These are phyloP conservation scores for Rhynchosporium agropyri DNA, from an alignment of 2,329 filamentous ascomycete genomes.

Conservation along the genomic window DNA sequence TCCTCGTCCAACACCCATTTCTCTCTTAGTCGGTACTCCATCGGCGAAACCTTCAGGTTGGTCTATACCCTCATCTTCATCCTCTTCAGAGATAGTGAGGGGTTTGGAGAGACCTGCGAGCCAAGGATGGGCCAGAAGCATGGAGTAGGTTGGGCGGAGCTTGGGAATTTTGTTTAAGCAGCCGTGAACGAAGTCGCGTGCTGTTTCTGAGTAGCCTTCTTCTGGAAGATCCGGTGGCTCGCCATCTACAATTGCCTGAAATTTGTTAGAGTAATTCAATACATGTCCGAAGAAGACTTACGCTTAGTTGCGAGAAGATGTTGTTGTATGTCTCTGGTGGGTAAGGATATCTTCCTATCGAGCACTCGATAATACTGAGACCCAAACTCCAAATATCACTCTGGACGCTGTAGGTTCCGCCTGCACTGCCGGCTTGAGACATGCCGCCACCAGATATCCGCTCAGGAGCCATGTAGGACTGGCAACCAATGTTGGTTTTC, in stretches of 20 bases:
- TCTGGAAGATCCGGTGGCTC: slow-evolving; percentile 87
- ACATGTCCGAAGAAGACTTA: slow-evolving; percentile 55
- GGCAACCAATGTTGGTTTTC: slow-evolving; percentile 97
- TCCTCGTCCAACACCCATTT: slow-evolving; percentile 29
- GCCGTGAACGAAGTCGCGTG: slow-evolving; percentile 82
- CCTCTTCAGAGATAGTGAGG: slow-evolving; percentile 71
- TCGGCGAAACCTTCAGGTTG: slow-evolving; percentile 38
- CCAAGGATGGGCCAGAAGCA: slow-evolving; percentile 89
- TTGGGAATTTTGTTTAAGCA: slow-evolving; percentile 93
- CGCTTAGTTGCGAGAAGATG: slow-evolving; percentile 95
- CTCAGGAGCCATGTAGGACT: slow-evolving; percentile 99
- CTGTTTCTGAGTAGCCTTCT: slow-evolving; percentile 75
- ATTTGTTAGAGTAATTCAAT: slow-evolving; percentile 13
- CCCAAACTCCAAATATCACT: slow-evolving; percentile 98
- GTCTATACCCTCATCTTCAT: slow-evolving; percentile 51
- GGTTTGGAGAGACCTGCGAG: slow-evolving; percentile 75
- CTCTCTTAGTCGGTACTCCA: slow-evolving; percentile 28
- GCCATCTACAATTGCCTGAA: slow-evolving; percentile 92
- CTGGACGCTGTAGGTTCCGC: slow-evolving; percentile 94
- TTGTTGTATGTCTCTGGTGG: slow-evolving; percentile 97
- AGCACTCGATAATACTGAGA: slow-evolving; percentile 93
- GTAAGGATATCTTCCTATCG: slow-evolving; percentile 92
- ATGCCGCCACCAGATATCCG: slow-evolving; percentile 86
- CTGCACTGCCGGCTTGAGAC: slow-evolving; percentile 68
- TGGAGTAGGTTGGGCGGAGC: slow-evolving; percentile 89